Base-by-base conservation (phyloP, 2,329 filamentous ascomycete genomes). In the Delphinella strobiligena region DNA sequence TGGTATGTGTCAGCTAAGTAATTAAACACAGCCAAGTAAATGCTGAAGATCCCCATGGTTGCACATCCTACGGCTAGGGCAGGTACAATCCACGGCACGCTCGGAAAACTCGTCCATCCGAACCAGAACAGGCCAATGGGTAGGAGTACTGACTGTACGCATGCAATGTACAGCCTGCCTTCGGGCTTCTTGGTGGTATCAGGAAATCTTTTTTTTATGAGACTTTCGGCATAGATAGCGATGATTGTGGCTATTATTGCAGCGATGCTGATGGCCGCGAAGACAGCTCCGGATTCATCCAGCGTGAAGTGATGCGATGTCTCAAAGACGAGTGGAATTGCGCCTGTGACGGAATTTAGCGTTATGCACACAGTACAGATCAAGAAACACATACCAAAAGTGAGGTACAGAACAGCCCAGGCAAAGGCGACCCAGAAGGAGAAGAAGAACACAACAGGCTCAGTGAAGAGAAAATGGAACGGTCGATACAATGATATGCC, bases 1-100 rank as follows among this genome's bases (percentile, higher is more conserved):
- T 87, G 81, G 58, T 94, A 95, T 1, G 80, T 80, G 54, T 95
- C 88, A 15, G 87, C 86, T 1, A 95, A 70, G 51, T 93, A 95
- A 56, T 95, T 95, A 64, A 95, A 94, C 0, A 86, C 83, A 2
- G 87, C 80, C 1, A 95, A 71, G 54, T 93, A 93, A 27, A 95
- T 77, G 31, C 76, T 80, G 58, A 85, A 89, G 47, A 95, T 93
- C 19, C 88, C 81, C 67, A 89, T 82, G 0, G 82, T 89, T 0
- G 85, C 79, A 43, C 86, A 73, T 0, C 70, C 75, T 24, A 94
- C 69, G 1, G 77, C 80, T 3, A 89, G 60, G 0, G 76, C 62
- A 0, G 85, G 83, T 0, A 75, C 74, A 40, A 85, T 78, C 82
- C 82, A 89, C 47, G 75, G 82, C 2, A 78, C 68, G 1, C 64